Evolutionary conservation across 2,329 filamentous ascomycete species (phyloP), one percentile per base, ranked within the genome.

Genomic region (Kalaharituber pfeilii): DNA sequence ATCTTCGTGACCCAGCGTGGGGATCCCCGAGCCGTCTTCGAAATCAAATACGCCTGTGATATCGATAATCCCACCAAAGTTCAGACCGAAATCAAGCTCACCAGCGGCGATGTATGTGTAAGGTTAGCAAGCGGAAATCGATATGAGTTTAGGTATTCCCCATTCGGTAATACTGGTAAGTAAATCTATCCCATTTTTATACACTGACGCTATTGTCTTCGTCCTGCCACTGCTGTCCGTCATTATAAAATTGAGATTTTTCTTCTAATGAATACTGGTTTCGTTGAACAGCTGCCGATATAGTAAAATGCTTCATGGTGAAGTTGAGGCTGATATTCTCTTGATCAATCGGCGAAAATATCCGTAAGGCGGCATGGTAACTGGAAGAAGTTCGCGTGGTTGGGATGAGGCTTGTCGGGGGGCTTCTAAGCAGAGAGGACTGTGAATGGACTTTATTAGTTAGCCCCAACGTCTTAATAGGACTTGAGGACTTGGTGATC

Each of bases 1-100:
- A 66, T 72, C 60, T 73, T 73, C 64, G 71, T 72, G 68, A 72
- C 71, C 2, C 66, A 70, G 26, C 69, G 71, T 1, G 66, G 66
- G 6, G 69, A 72, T 53, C 69, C 70, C 1, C 65, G 66, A 11
- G 71, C 70, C 20, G 59, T 69, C 52, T 72, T 69, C 53, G 62
- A 47, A 15, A 13, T 47, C 5, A 11, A 47, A 47, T 47, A 20
- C 13, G 24, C 42, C 15, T 25, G 18, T 5, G 42, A 25, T 47
- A 20, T 25, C 42, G n/a, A 47, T 22, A 25, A 20, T 22, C 18
- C 6, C 22, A 4, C 24, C n/a, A 11, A 20, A 4, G 22, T 13
- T 11, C 42, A 20, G 5, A 47, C 42, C 3, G 42, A 47, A 47
- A 47, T 47, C 42, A 47, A 25, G 25, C 42, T 47, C 5, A 22